Evolutionary conservation across 106 monocot genomes (phyloP), one percentile per base, ranked within the genome.

Genomic region (Chionographis japonica): DNA sequence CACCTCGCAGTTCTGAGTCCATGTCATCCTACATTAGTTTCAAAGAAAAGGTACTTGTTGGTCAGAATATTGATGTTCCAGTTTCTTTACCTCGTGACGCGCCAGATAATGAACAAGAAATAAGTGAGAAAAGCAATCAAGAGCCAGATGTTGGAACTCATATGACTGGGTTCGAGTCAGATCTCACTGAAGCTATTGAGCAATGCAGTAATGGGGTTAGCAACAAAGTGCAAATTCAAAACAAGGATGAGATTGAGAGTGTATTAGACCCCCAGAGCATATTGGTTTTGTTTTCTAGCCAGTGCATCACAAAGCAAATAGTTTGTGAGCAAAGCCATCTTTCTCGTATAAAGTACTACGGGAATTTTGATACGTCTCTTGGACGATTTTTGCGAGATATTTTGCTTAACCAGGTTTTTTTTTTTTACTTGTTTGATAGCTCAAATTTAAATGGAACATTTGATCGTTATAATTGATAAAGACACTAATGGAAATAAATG

Each of bases 311-410:
- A 20, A 99, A 85, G 52, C 65, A 79, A 40, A 59, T 59, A 12
- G 67, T 80, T 72, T 99, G 98, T 66, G 88, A 90, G 70, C 83
- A 85, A 56, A 80, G 78, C 60, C 90, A 88, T 72, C 78, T 99
- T 74, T 79, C 83, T 40, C 98, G 90, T 55, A 99, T 99, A 41
- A 88, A 88, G 17, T 99, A 85, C 63, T 99, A 99, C 78, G 90
- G 98, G 10, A 76, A 83, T 66, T 85, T 79, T 63, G 98, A 99
- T 72, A 54, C 76, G 46, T 85, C 93, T 40, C 85, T 99, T 60
- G 98, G 93, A 68, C 71, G 83, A 58, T 88, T 77, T 81, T 73
- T 99, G 58, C 80, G 76, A 75, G 88, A 99, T 60, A 78, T 81
- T 72, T 75, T 99, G 60, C 85, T 90, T 17, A 93, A 85, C 42